Evolutionary conservation across 2,329 filamentous ascomycete species (phyloP), one percentile per base, ranked within the genome.

Genomic region (Trichoderma endophyticum): DNA sequence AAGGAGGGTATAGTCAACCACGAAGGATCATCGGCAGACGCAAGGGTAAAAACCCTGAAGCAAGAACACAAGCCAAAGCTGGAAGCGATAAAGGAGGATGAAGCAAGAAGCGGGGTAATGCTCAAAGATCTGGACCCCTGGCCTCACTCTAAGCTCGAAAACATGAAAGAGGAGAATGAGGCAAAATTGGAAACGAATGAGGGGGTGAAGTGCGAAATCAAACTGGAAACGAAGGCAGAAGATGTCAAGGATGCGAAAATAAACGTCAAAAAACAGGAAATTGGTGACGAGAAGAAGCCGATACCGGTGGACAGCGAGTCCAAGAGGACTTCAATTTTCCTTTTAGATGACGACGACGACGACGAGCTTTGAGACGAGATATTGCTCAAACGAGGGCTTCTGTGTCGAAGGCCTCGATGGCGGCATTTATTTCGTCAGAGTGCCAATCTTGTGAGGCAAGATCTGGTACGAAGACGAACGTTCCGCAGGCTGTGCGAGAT

Each of bases 391-490:
- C 15, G 30, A 59, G n/a, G 43, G n/a, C n/a, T 51, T 21, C 18
- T 26, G 12, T 28, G 5, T 28, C 8, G n/a, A 51, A 28, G 30
- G 21, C 48, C n/a, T 24, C 32, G 26, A 15, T 18, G 32, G 8
- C 14, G 8, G 18, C 6, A 24, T 15, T 43, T 54, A 88, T 73
- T 89, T 89, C 0, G 84, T 88, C 66, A 88, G 77, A 0, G 85
- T 83, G 3, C 87, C 87, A 21, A 85, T 73, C n/a, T 86, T 77
- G 66, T 89, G 86, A 30, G 87, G 87, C 15, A 87, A 73, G 3
- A 79, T 72, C 1, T 80, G 74, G 65, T 81, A 86, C 79, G 84
- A 84, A 3, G 79, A 79, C 75, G 87, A 84, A 1, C 75, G 34
- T 36, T 36, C 78, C 0, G 75, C 74, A 0, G 83, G 83, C 70